Conservation (phyloP, 495 filamentous ascomycete species). For the Pyrenula massariospora region DNA sequence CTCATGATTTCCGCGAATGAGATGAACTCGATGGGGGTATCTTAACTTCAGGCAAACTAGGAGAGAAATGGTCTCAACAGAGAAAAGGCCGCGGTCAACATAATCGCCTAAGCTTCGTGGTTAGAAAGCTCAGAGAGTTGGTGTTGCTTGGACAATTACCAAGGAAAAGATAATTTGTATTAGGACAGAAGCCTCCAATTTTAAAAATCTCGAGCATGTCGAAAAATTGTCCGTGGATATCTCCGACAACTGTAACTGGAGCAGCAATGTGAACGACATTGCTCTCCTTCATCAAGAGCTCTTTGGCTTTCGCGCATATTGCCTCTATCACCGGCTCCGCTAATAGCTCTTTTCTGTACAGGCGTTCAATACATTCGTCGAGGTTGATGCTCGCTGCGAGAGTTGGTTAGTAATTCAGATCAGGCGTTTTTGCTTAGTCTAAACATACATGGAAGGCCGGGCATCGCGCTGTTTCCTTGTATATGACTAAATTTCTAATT, state of each 20-base stretch:
- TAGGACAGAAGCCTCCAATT: slow-evolving; percentile 90
- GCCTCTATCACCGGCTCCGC: slow-evolving; percentile 98
- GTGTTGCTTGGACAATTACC: slow-evolving; percentile 35
- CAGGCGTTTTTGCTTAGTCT: too few species aligned
- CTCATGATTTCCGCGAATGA: slow-evolving; percentile 95
- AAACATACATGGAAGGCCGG: slow-evolving; percentile 74
- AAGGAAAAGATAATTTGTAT: slow-evolving; percentile 96
- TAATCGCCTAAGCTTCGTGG: slow-evolving; percentile 62
- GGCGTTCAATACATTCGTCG: slow-evolving; percentile 90
- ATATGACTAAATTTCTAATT: slow-evolving; percentile 3
- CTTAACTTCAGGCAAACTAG: slow-evolving; percentile 89
- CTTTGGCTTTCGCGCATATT: slow-evolving; percentile 97
- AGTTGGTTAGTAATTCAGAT: slow-evolving; percentile 1
- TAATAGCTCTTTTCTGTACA: slow-evolving; percentile 91
- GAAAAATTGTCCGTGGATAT: slow-evolving; percentile 98
- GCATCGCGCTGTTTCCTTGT: slow-evolving; percentile 46
- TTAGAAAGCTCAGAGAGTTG: background rate
- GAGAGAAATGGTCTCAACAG: slow-evolving; percentile 91
- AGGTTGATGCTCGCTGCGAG: slow-evolving; percentile 81
- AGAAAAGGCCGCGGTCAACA: slow-evolving; percentile 93
- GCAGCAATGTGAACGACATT: slow-evolving; percentile 96
- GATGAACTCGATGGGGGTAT: slow-evolving; percentile 82
- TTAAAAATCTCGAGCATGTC: slow-evolving; percentile 98
- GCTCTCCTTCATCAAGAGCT: slow-evolving; percentile 98
- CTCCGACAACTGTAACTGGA: slow-evolving; percentile 95